Evolutionary conservation across 441 rosid genomes (phyloP), one percentile per base, ranked within the genome.

Genomic region (Populus hybrid): DNA sequence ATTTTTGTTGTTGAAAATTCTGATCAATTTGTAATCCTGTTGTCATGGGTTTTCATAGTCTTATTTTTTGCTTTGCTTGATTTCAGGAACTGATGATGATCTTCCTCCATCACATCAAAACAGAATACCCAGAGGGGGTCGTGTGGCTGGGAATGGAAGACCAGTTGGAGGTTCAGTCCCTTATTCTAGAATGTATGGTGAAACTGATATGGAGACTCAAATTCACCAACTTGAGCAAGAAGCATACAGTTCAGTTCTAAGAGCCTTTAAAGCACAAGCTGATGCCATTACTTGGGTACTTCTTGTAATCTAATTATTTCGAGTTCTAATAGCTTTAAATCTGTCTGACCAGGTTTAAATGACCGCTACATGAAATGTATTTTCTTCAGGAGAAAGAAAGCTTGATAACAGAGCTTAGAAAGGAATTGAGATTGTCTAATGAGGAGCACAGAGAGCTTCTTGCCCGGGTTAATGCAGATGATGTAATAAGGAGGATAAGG

Each of bases 261-360:
- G 98, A 74, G 99, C 99, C 57, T 96, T 96, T 86, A 94, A 91
- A 90, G 99, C 99, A 81, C 99, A 91, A 85, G 91, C 99, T 69
- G 98, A 96, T 87, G 98, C 97, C 82, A 87, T 96, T 75, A 86
- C 98, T 79, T 96, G 98, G 98, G 99, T 96, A 91, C 76, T 74
- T 73, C 64, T 85, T 74, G 59, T 32, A 35, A 70, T 83, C 36
- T 75, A 79, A 42, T 42, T 75, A 61, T 69, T 0, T 35, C 21
- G 46, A 69, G 53, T 36, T 24, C 10, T 76, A 40, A 65, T 83
- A 71, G 72, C 74, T 67, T 57, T 79, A 64, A 71, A 74, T 75
- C 83, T 71, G 30, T 68, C 63, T 83, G 28, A 70, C 80, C 78
- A 74, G 24, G 65, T 81, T 28, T 80, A 35, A 36, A 67, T 61